These are phyloP conservation scores for Boletus fagicola DNA, from an alignment of 768 basidiomycete genomes.

Conservation along the genomic window DNA sequence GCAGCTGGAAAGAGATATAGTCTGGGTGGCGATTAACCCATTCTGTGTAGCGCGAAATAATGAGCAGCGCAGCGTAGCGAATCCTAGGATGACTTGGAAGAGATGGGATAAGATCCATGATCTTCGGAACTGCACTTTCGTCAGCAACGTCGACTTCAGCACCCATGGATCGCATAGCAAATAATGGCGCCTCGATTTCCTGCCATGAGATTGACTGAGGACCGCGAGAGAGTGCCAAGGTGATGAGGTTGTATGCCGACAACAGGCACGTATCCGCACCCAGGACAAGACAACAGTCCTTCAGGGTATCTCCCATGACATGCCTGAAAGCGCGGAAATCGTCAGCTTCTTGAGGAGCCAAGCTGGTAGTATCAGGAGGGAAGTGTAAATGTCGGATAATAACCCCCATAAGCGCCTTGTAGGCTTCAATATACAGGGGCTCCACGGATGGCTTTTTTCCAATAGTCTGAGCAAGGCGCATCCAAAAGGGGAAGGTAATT, in stretches of 20 bases:
- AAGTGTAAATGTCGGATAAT: constrained; percentile 92
- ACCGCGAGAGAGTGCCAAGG: constrained; percentile 62
- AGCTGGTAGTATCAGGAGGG: constrained; percentile 62
- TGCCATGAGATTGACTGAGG: constrained; percentile 77
- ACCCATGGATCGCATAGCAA: constrained; percentile 98
- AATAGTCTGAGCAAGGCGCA: constrained; percentile 88
- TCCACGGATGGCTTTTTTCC: constrained; percentile 71
- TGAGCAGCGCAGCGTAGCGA: constrained; percentile 92
- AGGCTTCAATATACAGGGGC: constrained; percentile 79
- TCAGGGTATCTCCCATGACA: constrained; percentile 98
- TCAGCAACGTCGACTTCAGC: constrained; percentile 86
- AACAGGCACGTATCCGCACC: constrained; percentile 82
- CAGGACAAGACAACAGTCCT: constrained; percentile 95
- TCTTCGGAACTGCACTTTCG: constrained; percentile 85
- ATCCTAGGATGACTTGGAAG: constrained; percentile 89
- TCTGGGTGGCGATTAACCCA: constrained; percentile 91
- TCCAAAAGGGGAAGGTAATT: constrained; percentile 99
- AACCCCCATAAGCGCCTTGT: constrained; percentile 76
- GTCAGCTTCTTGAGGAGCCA: constrained; percentile 85
- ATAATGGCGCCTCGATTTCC: constrained; percentile 94
- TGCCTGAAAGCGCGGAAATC: constrained; percentile 94
- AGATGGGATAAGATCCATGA: constrained; percentile 90
- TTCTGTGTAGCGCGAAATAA: constrained; percentile 93
- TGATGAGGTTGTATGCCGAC: constrained; percentile 79
- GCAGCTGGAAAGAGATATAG: constrained; percentile 81